These are phyloP conservation scores for Colletotrichum coccodes DNA, from an alignment of 2,329 filamentous ascomycete genomes.

Conservation along the genomic window DNA sequence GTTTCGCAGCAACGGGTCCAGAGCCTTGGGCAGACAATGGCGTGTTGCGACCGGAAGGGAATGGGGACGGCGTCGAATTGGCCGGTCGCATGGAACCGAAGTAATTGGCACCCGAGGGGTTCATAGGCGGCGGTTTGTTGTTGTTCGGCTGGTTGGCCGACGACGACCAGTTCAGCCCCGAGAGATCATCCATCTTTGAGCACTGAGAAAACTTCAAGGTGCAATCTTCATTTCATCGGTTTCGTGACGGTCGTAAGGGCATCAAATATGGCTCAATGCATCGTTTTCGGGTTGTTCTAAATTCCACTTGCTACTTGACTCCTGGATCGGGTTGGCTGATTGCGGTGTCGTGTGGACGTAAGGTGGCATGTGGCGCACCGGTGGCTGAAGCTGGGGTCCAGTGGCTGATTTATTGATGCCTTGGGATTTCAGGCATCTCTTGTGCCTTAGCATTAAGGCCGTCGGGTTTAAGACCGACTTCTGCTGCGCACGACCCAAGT, in stretches of 20 bases:
- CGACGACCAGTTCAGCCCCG: slow-evolving; percentile 68
- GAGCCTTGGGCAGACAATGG: slow-evolving; percentile 63
- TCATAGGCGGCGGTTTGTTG: slow-evolving; percentile 57
- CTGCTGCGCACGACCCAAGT: background rate
- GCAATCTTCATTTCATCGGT: slow-evolving; percentile 29
- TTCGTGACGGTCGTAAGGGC: slow-evolving; percentile 32
- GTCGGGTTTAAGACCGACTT: background rate
- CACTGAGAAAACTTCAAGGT: slow-evolving; percentile 1
- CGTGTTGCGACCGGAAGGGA: slow-evolving; percentile 65
- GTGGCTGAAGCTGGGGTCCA: slow-evolving; percentile 25
- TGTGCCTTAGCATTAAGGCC: background rate
- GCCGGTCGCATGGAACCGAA: slow-evolving; percentile 65
- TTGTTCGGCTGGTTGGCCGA: slow-evolving; percentile 45
- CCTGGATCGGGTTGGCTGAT: slow-evolving; percentile 24
- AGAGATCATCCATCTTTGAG: slow-evolving; percentile 69
- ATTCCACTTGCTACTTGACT: slow-evolving; percentile 8
- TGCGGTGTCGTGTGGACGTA: slow-evolving; percentile 25
- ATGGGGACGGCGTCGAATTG: slow-evolving; percentile 64
- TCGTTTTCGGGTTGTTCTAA: slow-evolving; percentile 27
- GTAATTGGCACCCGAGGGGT: slow-evolving; percentile 50
- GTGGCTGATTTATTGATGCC: background rate
- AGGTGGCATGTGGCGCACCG: slow-evolving; percentile 26
- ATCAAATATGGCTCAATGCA: slow-evolving; percentile 26
- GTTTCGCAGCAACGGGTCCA: slow-evolving; percentile 54
- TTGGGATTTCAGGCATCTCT: slow-evolving; percentile 1